Evolutionary conservation across 1,284 basidiomycete genomes (phyloP), one percentile per base, ranked within the genome.

Genomic region (Irpex sp.): DNA sequence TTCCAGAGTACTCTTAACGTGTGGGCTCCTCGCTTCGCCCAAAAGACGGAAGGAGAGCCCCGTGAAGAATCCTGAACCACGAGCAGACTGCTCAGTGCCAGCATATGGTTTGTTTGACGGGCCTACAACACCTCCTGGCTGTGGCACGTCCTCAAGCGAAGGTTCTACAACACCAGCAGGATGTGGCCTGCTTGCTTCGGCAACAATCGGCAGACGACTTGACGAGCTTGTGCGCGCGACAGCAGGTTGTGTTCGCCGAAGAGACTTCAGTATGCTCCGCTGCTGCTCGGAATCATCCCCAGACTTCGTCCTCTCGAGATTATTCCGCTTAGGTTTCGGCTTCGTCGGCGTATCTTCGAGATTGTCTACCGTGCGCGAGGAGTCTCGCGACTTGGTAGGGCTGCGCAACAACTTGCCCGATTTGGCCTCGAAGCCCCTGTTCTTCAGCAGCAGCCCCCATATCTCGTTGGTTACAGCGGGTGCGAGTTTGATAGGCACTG

Each of bases 361-460:
- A 44, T 52, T 49, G 19, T 61, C 65, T 38, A 56, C 54, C 6
- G 60, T 31, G 13, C 59, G 40, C 21, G 59, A 44, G n/a, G 63
- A 17, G 36, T 64, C 44, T 65, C 78, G 76, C 0, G 73, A 74
- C 73, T 85, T 86, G 1, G 81, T 79, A 2, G 84, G 83, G 65
- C 82, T 86, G 34, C 82, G 80, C 5, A 87, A 70, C 62, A 90
- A 78, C 64, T 82, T 79, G 13, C 85, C 83, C 11, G 77, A 77
- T 8, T 80, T 75, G 55, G 89, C 74, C 64, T 84, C 81, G 72
- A 86, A 90, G 7, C 89, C 89, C 17, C 89, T 81, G 44, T 80
- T 77, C 63, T 83, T 82, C 44, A 92, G 80, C 15, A 92, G 81
- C 65, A 80, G 81, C 56, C 82, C 79, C 89, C 89, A 91, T 5